Conservation (phyloP, 2,329 filamentous ascomycete species). For the Ceratocystis variospora region DNA sequence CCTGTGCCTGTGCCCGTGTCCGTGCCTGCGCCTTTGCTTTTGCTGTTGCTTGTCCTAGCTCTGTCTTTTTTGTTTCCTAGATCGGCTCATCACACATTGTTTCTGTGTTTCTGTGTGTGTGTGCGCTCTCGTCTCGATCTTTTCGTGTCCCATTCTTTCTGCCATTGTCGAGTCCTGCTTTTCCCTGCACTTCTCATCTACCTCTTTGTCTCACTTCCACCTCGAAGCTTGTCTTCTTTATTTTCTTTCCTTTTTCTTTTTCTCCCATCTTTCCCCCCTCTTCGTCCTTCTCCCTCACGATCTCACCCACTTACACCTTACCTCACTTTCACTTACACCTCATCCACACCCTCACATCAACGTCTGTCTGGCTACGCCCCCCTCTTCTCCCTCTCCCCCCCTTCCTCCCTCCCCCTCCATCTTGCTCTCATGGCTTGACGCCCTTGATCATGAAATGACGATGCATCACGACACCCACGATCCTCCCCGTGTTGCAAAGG, state of each 20-base stretch:
- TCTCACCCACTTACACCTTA: neutral
- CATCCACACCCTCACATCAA: neutral
- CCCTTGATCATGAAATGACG: constrained; percentile 13
- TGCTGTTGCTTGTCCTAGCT: too few species aligned
- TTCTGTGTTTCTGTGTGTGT: too few species aligned
- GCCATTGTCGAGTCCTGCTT: too few species aligned
- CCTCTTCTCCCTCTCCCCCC: neutral
- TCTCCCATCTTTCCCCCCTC: neutral
- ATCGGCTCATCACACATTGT: too few species aligned
- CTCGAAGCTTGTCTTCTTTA: neutral
- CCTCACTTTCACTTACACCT: neutral
- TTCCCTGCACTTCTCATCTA: neutral
- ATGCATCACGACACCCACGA: constrained; percentile 11
- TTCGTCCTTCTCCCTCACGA: neutral
- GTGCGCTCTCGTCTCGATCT: too few species aligned
- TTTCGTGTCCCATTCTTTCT: too few species aligned
- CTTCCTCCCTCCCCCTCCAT: neutral
- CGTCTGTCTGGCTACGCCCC: neutral
- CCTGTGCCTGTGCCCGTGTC: too few species aligned
- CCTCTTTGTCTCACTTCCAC: neutral
- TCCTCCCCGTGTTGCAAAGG: constrained; percentile 8
- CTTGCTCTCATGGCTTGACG: constrained; percentile 7
- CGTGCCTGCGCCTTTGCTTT: too few species aligned
- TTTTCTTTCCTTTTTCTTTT: neutral
- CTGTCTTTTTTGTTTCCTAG: too few species aligned